phyloP scores from a whole-genome alignment of 1,139 yeast genomes.

The Meyerozyma guilliermondii region DNA sequence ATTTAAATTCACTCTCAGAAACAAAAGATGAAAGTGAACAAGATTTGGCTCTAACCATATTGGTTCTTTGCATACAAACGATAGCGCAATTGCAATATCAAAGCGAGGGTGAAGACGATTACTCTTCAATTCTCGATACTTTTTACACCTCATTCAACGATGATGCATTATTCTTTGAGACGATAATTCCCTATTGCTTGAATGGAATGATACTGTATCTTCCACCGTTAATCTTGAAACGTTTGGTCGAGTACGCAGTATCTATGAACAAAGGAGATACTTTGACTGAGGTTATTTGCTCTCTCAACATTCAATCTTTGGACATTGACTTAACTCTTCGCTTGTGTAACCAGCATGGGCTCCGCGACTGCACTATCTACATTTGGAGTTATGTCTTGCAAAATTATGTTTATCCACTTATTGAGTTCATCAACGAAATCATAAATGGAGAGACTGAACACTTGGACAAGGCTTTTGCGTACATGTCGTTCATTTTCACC shows the following conservation, averaged over 20 bases:
- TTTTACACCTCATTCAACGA: constrained; percentile 45
- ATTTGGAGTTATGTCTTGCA: constrained; percentile 62
- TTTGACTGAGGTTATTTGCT: constrained; percentile 63
- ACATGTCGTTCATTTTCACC: constrained; percentile 63
- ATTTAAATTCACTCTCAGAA: not conserved
- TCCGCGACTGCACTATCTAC: constrained; percentile 59
- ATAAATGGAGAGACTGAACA: constrained; percentile 12
- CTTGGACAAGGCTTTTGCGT: constrained; percentile 45
- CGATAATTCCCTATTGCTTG: constrained; percentile 48
- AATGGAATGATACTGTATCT: constrained; percentile 40
- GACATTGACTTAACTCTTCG: constrained; percentile 69
- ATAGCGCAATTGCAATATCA: not conserved
- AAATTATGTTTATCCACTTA: constrained; percentile 66
- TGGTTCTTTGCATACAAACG: constrained; percentile 3
- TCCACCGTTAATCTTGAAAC: constrained; percentile 60
- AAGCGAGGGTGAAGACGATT: not conserved
- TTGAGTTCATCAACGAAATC: constrained; percentile 43
- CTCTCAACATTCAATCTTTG: constrained; percentile 57
- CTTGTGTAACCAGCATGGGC: constrained; percentile 49
- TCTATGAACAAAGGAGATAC: constrained; percentile 34
- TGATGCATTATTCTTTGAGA: constrained; percentile 39
- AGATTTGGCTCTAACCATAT: not conserved
- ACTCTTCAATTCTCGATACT: constrained; percentile 41
- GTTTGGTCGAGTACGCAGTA: constrained; percentile 50
- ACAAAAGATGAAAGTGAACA: not conserved